Evolutionary conservation across 768 basidiomycete genomes (phyloP).

Genomic region (Suillus lakei): DNA sequence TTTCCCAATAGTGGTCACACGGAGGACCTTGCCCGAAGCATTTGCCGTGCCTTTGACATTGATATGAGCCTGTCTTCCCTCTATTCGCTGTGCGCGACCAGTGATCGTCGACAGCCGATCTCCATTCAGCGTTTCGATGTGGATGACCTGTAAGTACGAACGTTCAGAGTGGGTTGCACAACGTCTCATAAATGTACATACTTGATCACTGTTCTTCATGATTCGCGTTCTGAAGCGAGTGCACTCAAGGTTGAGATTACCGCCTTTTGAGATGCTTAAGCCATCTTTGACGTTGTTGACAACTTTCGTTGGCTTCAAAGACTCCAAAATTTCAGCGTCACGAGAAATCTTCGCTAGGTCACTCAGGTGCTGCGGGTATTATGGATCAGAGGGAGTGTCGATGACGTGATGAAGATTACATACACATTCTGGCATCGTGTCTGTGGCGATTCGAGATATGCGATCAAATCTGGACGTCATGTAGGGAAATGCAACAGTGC

Average conservation of each 20-base stretch:
- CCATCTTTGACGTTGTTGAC: conserved; percentile 45
- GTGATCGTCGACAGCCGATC: conserved; percentile 1
- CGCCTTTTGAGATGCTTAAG: conserved; percentile 30
- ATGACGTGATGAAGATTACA: conserved; percentile 1
- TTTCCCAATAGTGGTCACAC: conserved; percentile 56
- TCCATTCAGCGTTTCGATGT: conserved; percentile 18
- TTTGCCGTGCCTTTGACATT: conserved; percentile 26
- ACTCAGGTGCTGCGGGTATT: conserved; percentile 41
- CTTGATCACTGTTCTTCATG: conserved; percentile 42
- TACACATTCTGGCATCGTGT: conserved; percentile 36
- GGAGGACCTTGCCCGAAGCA: conserved; percentile 18
- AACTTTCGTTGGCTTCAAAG: conserved; percentile 48
- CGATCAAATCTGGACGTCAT: conserved; percentile 21
- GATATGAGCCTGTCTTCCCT: conserved; percentile 45
- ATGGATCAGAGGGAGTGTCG: conserved; percentile 1
- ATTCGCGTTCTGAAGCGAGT: conserved; percentile 51
- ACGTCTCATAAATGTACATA: conserved; percentile 25
- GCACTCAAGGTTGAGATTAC: conserved; percentile 38
- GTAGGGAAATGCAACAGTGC: conserved; percentile 31
- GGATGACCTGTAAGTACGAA: conserved; percentile 19
- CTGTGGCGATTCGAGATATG: conserved; percentile 27
- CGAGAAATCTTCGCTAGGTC: conserved; percentile 51
- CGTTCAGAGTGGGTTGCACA: neutral
- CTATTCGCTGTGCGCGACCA: conserved; percentile 27
- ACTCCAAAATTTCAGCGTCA: conserved; percentile 50